Evolutionary conservation across 352 stramenopile species (phyloP).

Genomic region (Globisporangium nunn): DNA sequence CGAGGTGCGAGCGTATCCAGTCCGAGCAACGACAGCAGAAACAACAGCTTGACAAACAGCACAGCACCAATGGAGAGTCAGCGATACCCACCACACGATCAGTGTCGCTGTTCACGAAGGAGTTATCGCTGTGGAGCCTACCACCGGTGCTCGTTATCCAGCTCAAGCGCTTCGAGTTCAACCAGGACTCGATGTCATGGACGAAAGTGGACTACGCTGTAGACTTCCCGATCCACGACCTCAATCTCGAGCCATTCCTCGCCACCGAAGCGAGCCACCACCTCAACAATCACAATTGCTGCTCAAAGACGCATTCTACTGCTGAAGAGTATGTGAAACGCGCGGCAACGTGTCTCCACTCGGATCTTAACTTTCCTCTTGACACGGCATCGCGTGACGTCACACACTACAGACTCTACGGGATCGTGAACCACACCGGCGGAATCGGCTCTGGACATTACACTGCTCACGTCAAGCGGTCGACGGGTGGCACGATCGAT

Average conservation of each 20-base stretch:
- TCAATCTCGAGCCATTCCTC: constrained; percentile 69
- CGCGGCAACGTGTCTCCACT: constrained; percentile 24
- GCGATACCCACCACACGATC: neutral
- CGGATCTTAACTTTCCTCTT: constrained; percentile 33
- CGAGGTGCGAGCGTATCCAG: constrained; percentile 17
- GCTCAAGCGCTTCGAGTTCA: constrained; percentile 59
- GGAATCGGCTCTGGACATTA: constrained; percentile 93
- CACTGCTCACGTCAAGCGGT: constrained; percentile 44
- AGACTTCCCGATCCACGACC: constrained; percentile 85
- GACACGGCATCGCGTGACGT: constrained; percentile 30
- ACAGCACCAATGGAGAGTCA: neutral
- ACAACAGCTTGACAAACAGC: neutral
- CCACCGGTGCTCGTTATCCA: constrained; percentile 55
- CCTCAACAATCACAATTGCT: neutral
- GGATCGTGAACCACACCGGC: constrained; percentile 93
- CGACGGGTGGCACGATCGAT: constrained; percentile 9
- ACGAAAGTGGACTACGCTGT: constrained; percentile 86
- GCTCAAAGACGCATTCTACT: neutral
- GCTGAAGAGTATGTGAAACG: constrained; percentile 13
- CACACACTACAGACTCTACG: constrained; percentile 89
- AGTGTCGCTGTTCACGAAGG: constrained; percentile 34
- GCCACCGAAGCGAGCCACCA: neutral
- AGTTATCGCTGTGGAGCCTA: constrained; percentile 41
- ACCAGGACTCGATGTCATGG: constrained; percentile 47
- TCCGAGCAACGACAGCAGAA: neutral